Evolutionary conservation across 768 basidiomycete genomes (phyloP), one percentile per base, ranked within the genome.

Genomic region (Tulasnella sp.): DNA sequence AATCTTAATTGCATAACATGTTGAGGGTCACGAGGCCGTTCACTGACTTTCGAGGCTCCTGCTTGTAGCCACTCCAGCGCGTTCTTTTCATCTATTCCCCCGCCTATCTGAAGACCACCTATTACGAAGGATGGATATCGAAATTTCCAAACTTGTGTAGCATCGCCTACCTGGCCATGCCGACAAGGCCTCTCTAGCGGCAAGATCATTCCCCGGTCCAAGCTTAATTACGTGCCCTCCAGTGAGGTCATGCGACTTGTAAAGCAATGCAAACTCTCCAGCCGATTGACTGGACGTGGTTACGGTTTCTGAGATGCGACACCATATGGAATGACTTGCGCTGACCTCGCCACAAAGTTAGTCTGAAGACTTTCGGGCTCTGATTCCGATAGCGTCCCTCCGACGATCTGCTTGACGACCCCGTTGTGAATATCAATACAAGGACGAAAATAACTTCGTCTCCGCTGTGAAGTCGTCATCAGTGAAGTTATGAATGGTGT

Each of bases 151-250:
- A 25, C 23, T 23, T 14, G 15, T 43, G 17, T 12, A 19, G 34
- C 15, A 40, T n/a, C n/a, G 12, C 61, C 72, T 34, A 83, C 88
- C 81, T 67, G 83, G 84, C 96, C 96, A 99, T 34, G 84, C 79
- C 21, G 67, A 67, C 29, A 98, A 72, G 2, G 93, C 92, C 55
- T 88, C 82, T 62, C 70, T 76, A 9, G 96, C 96, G n/a, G 93
- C 89, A 15, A 73, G 75, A 61, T 94, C 90, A 64, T 98, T 98
- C 12, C 85, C 79, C 2, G 82, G 79, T 2, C 96, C 96, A 5
- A 99, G 78, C 70, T 94, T 98, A 62, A 99, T 98, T 37, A 99
- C 81, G 76, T 99, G 96, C 0, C 90, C 94, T 0, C 94, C 96
- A 55, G 74, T 71, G 1, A 99, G 75, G 32, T 73, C 68, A 63